phyloP scores from a whole-genome alignment of 169 alveolate species.

The Miamiensis avidus region DNA sequence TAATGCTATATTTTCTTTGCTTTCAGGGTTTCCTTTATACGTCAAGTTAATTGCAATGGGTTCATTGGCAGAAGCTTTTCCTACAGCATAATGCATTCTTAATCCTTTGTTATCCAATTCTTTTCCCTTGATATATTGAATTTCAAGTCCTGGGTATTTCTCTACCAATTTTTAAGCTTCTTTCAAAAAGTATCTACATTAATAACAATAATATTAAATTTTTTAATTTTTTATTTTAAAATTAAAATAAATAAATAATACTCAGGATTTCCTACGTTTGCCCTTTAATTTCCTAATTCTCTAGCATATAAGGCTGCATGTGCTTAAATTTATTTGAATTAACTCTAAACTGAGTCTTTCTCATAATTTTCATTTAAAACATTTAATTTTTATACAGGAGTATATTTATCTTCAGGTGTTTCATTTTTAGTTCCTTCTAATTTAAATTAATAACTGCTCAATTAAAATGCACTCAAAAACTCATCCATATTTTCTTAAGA shows the following conservation, averaged over 20 bases:
- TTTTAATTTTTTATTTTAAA: too few relatives aligned
- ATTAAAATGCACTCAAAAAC: not conserved
- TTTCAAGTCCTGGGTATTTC: conserved; percentile 19
- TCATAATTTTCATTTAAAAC: not conserved
- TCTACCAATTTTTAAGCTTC: conserved; percentile 12
- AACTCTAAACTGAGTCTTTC: not conserved
- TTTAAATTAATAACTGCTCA: not conserved
- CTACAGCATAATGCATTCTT: conserved; percentile 40
- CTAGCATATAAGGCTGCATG: conserved; percentile 10
- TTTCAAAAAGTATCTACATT: conserved; percentile 9
- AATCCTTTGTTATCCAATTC: conserved; percentile 26
- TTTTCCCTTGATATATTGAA: conserved; percentile 32
- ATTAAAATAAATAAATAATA: too few relatives aligned
- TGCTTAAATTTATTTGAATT: not conserved
- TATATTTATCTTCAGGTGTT: not conserved
- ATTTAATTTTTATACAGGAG: not conserved
- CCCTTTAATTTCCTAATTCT: conserved; percentile 14
- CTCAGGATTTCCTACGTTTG: conserved; percentile 8
- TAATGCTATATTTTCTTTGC: conserved; percentile 28
- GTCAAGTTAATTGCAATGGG: conserved; percentile 38
- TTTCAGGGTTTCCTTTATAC: conserved; percentile 36
- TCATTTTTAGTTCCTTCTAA: not conserved
- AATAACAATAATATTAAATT: too few relatives aligned
- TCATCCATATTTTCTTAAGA: not conserved
- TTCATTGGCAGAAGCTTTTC: conserved; percentile 42